Percentiles rank a stretch among this genome's conserved stretches.
Evolutionary conservation across 495 filamentous ascomycete genomes (phyloP).

Genomic region (Trichocladium uniseriatum): DNA sequence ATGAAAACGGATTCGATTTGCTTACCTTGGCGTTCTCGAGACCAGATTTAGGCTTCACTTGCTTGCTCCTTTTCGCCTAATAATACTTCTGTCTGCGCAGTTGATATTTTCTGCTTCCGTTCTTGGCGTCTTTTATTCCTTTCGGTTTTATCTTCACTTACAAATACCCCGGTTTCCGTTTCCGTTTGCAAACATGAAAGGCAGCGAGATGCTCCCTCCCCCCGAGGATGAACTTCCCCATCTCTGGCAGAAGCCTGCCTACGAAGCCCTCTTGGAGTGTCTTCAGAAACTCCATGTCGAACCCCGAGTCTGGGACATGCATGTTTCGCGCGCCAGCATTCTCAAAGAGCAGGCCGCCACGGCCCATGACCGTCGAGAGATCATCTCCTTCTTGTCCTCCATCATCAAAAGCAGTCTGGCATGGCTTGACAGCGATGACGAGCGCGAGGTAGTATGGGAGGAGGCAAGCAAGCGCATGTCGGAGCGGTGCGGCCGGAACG

Average conservation of each 20-base stretch:
- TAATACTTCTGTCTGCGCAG: neutral
- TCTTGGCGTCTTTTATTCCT: neutral
- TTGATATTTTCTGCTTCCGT: neutral
- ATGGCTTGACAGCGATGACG: conserved; percentile 66
- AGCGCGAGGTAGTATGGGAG: conserved; percentile 69
- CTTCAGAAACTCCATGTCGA: conserved; percentile 33
- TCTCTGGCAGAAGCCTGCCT: conserved; percentile 39
- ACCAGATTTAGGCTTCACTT: neutral
- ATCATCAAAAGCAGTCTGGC: conserved; percentile 64
- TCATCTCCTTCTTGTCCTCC: conserved; percentile 56
- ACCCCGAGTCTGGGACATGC: conserved; percentile 34
- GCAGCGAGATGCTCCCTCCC: neutral
- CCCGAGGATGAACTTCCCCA: conserved; percentile 29
- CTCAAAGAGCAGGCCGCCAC: conserved; percentile 20
- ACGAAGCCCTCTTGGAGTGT: conserved; percentile 26
- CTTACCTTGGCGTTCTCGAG: no score
- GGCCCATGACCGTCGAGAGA: conserved; percentile 27
- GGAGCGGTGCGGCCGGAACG: conserved; percentile 70
- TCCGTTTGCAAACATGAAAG: conserved; percentile 2
- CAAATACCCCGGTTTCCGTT: no score
- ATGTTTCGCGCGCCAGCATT: conserved; percentile 22
- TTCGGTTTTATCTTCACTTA: neutral
- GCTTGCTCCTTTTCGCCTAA: no score
- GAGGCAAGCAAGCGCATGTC: conserved; percentile 65
- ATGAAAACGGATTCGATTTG: no score